Evolutionary conservation across 2,329 filamentous ascomycete genomes (phyloP), one percentile per base, ranked within the genome.

Genomic region (Xylogone sp.): DNA sequence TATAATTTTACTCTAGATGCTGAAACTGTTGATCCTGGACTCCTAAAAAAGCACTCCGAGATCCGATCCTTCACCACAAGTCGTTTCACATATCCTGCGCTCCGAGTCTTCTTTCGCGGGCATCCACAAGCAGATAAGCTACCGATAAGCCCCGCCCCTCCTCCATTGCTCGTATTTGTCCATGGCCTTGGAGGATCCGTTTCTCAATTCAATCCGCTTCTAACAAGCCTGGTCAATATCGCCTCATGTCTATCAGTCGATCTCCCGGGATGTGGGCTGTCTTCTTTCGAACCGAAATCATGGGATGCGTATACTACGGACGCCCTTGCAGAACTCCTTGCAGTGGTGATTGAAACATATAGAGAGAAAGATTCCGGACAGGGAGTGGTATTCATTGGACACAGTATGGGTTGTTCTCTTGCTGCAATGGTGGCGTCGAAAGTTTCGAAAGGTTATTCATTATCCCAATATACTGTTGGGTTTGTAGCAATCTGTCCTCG

Each of bases 101-200:
- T 97, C 56, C 84, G 93, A 51, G 84, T 92, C 43, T 97, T 97
- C 68, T 92, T 87, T 70, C 82, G 87, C 51, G 82, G 82, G 50
- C 94, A 97, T 69, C 81, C 84, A 19, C 90, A 97, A 64, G 83
- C 86, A n/a, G 81, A 85, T 53, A 88, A 94, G 67, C 77, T 97
- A 3, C 90, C 90, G 2, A 79, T 75, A 42, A 77, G 84, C 55
- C 88, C 90, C 1, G 78, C 81, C 0, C 85, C 88, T 0, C 71
- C 97, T 10, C 94, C 94, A 1, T 73, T 99, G 9, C 73, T 97
- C 3, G 91, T 97, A 43, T 96, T 95, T 65, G 77, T 97, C 52
- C 94, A 97, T 64, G 94, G 94, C 1, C 78, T 97, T 9, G 94
- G 93, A n/a, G 94, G 94, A 46, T 96, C 90, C 1, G 80, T 91